Evolutionary conservation across 2,329 filamentous ascomycete species (phyloP).

Genomic region (Botrytis sinoallii): DNA sequence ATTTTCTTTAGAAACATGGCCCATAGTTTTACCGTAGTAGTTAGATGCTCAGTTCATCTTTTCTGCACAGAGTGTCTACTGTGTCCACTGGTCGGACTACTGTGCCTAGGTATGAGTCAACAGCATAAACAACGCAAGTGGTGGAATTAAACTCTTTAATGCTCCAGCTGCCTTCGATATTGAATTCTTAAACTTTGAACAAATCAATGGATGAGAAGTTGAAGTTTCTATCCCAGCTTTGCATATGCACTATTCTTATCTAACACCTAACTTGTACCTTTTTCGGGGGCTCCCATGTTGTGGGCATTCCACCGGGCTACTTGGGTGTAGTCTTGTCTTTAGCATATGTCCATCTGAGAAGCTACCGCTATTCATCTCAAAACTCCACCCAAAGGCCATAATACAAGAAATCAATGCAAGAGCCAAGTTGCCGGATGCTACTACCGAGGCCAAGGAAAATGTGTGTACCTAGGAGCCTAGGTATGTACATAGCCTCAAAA

Average conservation of each 20-base stretch:
- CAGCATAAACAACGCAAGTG: background rate
- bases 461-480: background rate
- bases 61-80: background rate
- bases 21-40: background rate
- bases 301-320: background rate
- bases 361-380: background rate
- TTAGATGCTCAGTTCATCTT: background rate
- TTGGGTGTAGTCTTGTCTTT: background rate
- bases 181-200: too few species aligned
- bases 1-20: background rate
- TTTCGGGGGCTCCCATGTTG: background rate
- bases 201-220: background rate
- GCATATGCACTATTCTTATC: background rate
- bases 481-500: background rate
- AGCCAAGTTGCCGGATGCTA: background rate
- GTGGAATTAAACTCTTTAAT: background rate
- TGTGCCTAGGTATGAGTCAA: background rate
- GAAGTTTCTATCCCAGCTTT: background rate
- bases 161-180: background rate
- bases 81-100: background rate
- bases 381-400: background rate
- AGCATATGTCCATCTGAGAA: background rate
- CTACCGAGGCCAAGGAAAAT: background rate
- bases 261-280: background rate
- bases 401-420: constrained; percentile 1